phyloP scores from a whole-genome alignment of 306 rosid species.

The Prunus davidiana region DNA sequence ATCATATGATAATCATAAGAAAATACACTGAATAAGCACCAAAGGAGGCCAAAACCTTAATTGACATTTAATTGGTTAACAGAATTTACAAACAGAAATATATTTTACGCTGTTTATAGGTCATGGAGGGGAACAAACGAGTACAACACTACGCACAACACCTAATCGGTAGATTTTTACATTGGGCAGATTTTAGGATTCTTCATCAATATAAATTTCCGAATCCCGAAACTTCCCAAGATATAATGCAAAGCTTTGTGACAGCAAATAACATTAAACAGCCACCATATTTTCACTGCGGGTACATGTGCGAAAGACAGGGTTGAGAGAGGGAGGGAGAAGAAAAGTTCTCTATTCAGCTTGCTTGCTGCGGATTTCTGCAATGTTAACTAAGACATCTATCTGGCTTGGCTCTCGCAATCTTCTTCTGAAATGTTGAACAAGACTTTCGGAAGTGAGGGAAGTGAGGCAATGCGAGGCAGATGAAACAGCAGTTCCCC shows the following conservation, averaged over 20 bases:
- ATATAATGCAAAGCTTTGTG: constrained; percentile 14
- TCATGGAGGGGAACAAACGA: neutral
- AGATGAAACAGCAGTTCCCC: constrained; percentile 71
- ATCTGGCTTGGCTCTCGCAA: constrained; percentile 35
- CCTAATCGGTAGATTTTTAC: constrained; percentile 3
- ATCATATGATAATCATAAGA: too few species aligned
- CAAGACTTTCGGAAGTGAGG: constrained; percentile 66
- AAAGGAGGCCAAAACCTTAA: neutral
- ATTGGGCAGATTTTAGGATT: constrained; percentile 40
- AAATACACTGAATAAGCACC: too few species aligned
- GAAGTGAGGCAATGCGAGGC: constrained; percentile 72
- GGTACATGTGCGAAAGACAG: neutral
- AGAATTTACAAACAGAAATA: neutral
- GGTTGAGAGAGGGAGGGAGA: neutral
- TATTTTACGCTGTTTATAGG: neutral
- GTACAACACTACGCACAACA: neutral
- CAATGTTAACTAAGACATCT: constrained; percentile 12
- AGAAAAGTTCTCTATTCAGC: neutral
- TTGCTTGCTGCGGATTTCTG: neutral
- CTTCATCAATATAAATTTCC: constrained; percentile 67
- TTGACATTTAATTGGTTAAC: neutral
- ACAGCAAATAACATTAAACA: constrained; percentile 12
- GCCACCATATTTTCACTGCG: neutral
- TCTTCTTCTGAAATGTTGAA: constrained; percentile 68
- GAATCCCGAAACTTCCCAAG: constrained; percentile 45